Evolutionary conservation across 768 basidiomycete genomes (phyloP).

Genomic region (Polyporus arcularius): DNA sequence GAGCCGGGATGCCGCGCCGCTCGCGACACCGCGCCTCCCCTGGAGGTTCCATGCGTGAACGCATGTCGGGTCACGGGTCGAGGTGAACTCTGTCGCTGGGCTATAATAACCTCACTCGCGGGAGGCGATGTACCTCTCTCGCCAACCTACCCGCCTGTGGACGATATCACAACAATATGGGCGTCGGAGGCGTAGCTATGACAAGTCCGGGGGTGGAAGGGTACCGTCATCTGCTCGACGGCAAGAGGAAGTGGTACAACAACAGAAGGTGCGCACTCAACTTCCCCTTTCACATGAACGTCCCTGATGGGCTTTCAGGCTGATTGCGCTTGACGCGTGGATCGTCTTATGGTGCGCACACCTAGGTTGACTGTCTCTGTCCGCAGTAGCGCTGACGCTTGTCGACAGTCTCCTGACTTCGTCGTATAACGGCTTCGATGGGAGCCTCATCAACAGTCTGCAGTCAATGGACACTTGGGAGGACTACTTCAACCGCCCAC

Average conservation of each 20-base stretch:
- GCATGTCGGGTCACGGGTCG: no score
- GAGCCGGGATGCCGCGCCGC: no score
- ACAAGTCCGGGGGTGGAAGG: conserved; percentile 33
- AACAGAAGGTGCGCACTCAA: conserved; percentile 57
- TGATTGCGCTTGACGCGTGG: conserved; percentile 69
- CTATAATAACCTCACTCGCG: no score
- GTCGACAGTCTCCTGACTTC: conserved; percentile 65
- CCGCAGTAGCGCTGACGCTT: background rate
- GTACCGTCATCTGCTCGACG: conserved; percentile 60
- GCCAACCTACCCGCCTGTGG: no score
- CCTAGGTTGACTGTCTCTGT: background rate
- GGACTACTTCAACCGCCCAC: conserved; percentile 56
- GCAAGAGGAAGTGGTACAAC: conserved; percentile 73
- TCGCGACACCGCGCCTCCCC: no score
- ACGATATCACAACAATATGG: conserved; percentile 45
- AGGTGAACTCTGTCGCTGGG: no score
- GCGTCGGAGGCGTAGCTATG: conserved; percentile 47
- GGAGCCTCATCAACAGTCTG: conserved; percentile 80
- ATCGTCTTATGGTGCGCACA: conserved; percentile 59
- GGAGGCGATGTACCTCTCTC: no score
- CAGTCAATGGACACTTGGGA: conserved; percentile 69
- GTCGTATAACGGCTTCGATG: conserved; percentile 75
- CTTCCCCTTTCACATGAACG: background rate
- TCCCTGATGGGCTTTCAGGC: conserved; percentile 34
- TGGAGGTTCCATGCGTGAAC: no score